Evolutionary conservation across 345 rosid genomes (phyloP), one percentile per base, ranked within the genome.

Genomic region (Pseudoturritis turrita): DNA sequence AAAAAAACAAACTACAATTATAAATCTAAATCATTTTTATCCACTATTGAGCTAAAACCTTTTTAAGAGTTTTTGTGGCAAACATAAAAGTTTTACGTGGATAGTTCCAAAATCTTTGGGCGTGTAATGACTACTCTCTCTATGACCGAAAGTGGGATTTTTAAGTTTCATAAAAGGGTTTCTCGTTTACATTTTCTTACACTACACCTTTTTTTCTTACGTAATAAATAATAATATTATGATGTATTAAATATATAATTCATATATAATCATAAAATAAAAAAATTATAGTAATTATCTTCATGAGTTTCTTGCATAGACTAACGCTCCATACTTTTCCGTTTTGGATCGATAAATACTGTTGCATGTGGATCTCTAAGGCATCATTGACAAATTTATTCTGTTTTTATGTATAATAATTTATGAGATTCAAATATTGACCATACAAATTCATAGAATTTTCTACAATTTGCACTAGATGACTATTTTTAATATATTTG

Each of bases 311-410:
- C 77, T 65, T 56, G 66, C 19, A 37, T 8, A 65, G 26, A 36
- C 50, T 60, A 73, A 65, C 65, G 71, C 59, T 65, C 66, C 66
- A 73, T 57, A 57, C 60, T 56, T 65, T 73, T 65, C 44, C 52
- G 33, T 57, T 73, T 57, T 11, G 52, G n/a, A 46, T 47, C 25
- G 77, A 73, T 21, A 47, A 47, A 46, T 65, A 56, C 60, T 1
- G 43, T 65, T 65, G 72, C 77, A 73, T 73, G 72, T 73, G 72
- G 66, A 46, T 65, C 25, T 7, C 37, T 1, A 72, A 7, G 65
- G 44, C 62, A 56, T 46, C 57, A 31, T 43, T 64, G 53, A 65
- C 44, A 73, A 23, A 23, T 37, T 4, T 56, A 26, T 55, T 65
- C 5, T 63, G 23, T 23, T 62, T 41, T 21, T 45, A n/a, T 29